These are phyloP conservation scores for Sapria himalayana DNA, from an alignment of 345 rosid genomes.

Conservation along the genomic window DNA sequence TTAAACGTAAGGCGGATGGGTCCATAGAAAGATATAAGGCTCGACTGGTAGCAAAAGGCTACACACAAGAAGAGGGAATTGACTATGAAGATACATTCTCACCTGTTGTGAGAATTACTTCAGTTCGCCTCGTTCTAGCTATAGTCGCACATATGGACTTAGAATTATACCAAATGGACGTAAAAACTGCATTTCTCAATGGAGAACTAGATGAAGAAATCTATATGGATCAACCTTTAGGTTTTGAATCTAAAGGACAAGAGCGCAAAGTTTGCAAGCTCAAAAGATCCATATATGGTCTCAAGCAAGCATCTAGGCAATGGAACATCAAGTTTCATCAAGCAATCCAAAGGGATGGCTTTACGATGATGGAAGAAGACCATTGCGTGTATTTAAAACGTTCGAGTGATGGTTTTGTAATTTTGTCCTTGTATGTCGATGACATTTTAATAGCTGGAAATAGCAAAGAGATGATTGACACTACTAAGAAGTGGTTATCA, in stretches of 20 bases:
- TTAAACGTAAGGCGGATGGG: background rate
- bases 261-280: too few species aligned
- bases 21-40: background rate
- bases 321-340: slow-evolving; percentile 1
- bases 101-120: background rate
- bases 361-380: background rate
- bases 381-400: slow-evolving; percentile 1
- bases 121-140: background rate
- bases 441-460: background rate
- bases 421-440: slow-evolving; percentile 4
- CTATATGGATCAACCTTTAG: too few species aligned
- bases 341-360: background rate
- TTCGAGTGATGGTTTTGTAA: background rate
- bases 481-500: too few species aligned
- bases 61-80: too few species aligned
- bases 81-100: slow-evolving; percentile 3
- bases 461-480: too few species aligned
- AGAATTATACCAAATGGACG: background rate
- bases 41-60: background rate
- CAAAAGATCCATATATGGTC: background rate
- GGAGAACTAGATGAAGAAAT: too few species aligned
- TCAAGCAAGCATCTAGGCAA: background rate
- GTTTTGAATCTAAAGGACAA: too few species aligned
- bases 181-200: too few species aligned
- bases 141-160: background rate